Conservation (phyloP, 2,329 filamentous ascomycete species). For the Xylariaceae sp. region DNA sequence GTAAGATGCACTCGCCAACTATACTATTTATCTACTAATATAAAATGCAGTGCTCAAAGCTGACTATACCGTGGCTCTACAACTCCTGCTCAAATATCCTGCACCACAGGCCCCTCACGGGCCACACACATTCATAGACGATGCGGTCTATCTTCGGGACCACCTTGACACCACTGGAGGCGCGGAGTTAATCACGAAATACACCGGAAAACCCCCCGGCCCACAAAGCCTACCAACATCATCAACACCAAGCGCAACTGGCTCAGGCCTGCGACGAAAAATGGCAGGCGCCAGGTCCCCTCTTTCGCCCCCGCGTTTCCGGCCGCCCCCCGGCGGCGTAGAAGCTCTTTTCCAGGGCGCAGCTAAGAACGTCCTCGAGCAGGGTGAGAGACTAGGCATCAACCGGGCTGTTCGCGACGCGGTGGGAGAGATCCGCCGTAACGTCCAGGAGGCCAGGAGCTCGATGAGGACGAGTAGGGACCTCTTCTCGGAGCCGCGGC, state of each 20-base stretch:
- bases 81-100: constrained; percentile 84
- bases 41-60: constrained; percentile 71
- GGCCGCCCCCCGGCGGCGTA: constrained; percentile 62
- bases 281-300: constrained; percentile 51
- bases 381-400: constrained; percentile 77
- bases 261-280: constrained; percentile 49
- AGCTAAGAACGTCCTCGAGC: constrained; percentile 74
- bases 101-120: constrained; percentile 65
- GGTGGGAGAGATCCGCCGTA: constrained; percentile 78
- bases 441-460: constrained; percentile 67
- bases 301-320: constrained; percentile 55
- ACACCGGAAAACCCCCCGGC: constrained; percentile 63
- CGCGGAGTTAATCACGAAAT: constrained; percentile 70
- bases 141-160: constrained; percentile 76
- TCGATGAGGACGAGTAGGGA: constrained; percentile 47
- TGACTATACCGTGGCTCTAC: constrained; percentile 86
- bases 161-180: constrained; percentile 69
- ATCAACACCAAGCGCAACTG: constrained; percentile 45
- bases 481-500: constrained; percentile 43
- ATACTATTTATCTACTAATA: constrained; percentile 32
- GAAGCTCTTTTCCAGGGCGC: constrained; percentile 78
- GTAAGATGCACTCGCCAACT: constrained; percentile 51
- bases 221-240: constrained; percentile 36
- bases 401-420: constrained; percentile 83
- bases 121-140: constrained; percentile 81